These are phyloP conservation scores for Musa itinerans DNA, from an alignment of 176 grass and related monocot genomes.

Conservation along the genomic window DNA sequence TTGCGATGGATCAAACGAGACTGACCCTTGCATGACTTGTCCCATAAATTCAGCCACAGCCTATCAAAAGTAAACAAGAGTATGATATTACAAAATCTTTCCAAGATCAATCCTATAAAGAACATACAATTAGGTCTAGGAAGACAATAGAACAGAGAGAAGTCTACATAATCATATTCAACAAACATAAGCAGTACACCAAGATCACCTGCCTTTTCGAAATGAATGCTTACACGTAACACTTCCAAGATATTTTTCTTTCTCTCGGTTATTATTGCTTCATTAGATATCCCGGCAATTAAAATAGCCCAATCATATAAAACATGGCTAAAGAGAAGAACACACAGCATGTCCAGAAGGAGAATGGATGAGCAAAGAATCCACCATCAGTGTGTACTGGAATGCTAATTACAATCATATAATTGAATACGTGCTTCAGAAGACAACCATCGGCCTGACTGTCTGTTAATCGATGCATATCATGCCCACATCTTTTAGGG, in stretches of 20 bases:
- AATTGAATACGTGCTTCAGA: not conserved
- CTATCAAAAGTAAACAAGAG: slow-evolving; percentile 21
- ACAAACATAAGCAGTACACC: not conserved
- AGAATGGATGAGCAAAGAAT: not conserved
- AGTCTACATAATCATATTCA: not conserved
- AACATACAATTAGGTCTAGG: not conserved
- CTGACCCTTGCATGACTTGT: slow-evolving; percentile 55
- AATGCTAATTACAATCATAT: not conserved
- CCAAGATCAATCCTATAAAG: not conserved
- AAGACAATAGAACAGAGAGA: not conserved
- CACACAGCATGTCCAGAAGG: not conserved
- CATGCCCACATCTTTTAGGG: too few species aligned
- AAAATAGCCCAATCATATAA: not conserved
- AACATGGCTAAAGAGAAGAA: not conserved
- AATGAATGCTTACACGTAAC: too few species aligned
- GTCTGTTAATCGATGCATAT: too few species aligned
- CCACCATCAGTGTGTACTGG: not conserved
- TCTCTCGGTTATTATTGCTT: too few species aligned
- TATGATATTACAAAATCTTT: not conserved
- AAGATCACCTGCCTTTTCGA: not conserved
- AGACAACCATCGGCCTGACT: too few species aligned
- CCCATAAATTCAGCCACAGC: slow-evolving; percentile 87
- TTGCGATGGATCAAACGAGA: slow-evolving; percentile 58
- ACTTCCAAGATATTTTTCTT: too few species aligned
- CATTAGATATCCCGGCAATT: too few species aligned